These are phyloP conservation scores for Salix exigua DNA, from an alignment of 345 rosid species.

Conservation along the genomic window DNA sequence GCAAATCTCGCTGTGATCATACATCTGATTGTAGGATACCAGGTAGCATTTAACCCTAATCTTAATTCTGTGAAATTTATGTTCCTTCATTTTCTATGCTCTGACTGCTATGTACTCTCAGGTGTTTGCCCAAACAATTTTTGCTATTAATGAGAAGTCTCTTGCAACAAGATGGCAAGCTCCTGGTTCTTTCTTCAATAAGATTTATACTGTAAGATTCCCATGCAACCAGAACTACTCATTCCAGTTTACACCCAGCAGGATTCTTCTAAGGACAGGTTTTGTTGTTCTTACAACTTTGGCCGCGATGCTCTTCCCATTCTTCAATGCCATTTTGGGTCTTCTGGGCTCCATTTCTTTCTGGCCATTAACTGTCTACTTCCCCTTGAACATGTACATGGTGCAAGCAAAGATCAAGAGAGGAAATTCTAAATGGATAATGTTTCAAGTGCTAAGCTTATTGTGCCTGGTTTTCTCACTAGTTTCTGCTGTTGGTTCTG, in stretches of 20 bases:
- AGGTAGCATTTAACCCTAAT: slow-evolving; percentile 11
- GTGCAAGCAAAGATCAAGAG: slow-evolving; percentile 16
- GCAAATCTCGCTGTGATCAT: slow-evolving; percentile 29
- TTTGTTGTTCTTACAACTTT: not conserved
- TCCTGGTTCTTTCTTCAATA: slow-evolving; percentile 11
- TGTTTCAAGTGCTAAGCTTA: slow-evolving; percentile 10
- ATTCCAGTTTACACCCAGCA: not conserved
- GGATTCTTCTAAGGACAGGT: slow-evolving; percentile 9
- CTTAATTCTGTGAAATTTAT: too few species aligned
- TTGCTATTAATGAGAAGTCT: slow-evolving; percentile 11
- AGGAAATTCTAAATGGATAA: slow-evolving; percentile 8
- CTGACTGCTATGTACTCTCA: not conserved
- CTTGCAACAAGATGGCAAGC: not conserved
- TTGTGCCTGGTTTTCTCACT: slow-evolving; percentile 14
- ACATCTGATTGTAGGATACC: slow-evolving; percentile 36
- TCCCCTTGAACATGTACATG: slow-evolving; percentile 20
- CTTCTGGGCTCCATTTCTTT: slow-evolving; percentile 13
- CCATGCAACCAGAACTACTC: not conserved
- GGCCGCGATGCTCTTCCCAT: not conserved
- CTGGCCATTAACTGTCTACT: slow-evolving; percentile 20
- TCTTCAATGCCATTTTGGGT: not conserved
- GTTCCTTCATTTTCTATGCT: too few species aligned
- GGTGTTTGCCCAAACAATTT: slow-evolving; percentile 28
- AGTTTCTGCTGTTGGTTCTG: slow-evolving; percentile 14
- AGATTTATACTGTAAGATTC: not conserved